Evolutionary conservation across 78 protist species (phyloP).

Genomic region (Guillardia theta): DNA sequence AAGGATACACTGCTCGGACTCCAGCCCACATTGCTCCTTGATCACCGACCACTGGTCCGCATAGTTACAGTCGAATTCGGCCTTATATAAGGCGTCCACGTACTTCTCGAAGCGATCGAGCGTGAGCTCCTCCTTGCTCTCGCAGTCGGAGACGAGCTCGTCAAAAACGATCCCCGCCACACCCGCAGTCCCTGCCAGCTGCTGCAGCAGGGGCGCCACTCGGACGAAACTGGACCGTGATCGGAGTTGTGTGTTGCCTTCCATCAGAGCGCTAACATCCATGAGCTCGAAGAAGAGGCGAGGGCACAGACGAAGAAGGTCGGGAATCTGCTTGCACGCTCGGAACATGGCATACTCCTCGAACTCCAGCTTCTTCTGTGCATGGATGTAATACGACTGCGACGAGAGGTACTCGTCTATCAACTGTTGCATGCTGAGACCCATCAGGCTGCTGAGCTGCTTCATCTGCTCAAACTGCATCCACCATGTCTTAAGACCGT

Average conservation of each 20-base stretch:
- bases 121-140: not conserved
- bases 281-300: not conserved
- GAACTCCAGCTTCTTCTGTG: not conserved
- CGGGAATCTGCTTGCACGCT: not conserved
- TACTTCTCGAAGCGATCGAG: not conserved
- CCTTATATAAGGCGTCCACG: not conserved
- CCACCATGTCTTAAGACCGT: not conserved
- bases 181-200: not conserved
- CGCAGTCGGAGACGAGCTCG: not conserved
- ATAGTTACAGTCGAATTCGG: not conserved
- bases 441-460: not conserved
- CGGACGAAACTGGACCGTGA: not conserved
- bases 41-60: slow-evolving; percentile 18
- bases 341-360: not conserved
- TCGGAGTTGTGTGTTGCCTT: not conserved
- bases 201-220: not conserved
- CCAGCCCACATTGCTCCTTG: slow-evolving; percentile 33
- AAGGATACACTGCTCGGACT: not conserved
- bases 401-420: not conserved
- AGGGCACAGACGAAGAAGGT: not conserved
- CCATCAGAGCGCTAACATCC: not conserved
- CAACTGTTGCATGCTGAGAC: not conserved
- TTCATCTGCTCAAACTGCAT: not conserved
- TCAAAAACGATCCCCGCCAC: not conserved
- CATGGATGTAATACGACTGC: not conserved